These are phyloP conservation scores for Penicillium malachiteum DNA, from an alignment of 495 filamentous ascomycete species.

Conservation along the genomic window DNA sequence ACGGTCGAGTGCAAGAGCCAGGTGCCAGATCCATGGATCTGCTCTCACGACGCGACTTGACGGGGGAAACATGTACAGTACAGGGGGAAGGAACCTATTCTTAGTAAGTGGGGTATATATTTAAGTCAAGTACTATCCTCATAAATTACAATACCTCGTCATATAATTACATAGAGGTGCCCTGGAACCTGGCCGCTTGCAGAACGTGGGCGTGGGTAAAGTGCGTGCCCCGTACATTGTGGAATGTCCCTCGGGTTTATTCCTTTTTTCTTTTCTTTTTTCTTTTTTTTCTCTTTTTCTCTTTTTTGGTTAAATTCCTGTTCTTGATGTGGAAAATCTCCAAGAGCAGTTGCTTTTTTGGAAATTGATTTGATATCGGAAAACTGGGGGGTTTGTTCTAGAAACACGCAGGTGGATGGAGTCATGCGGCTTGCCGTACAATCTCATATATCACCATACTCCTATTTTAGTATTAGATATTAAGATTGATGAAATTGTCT, in stretches of 20 bases:
- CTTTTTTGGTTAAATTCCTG: neutral
- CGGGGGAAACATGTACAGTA: conserved; percentile 17
- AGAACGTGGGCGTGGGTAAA: conserved; percentile 27
- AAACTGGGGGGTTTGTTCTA: conserved; percentile 14
- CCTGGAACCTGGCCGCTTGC: conserved; percentile 27
- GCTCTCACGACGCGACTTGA: conserved; percentile 29
- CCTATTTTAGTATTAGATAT: too few relatives aligned
- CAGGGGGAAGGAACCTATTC: conserved; percentile 1
- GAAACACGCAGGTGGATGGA: conserved; percentile 12
- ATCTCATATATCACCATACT: neutral
- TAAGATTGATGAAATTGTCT: too few relatives aligned
- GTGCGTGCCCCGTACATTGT: conserved; percentile 26
- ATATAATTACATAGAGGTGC: conserved; percentile 12
- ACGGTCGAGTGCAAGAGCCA: conserved; percentile 23
- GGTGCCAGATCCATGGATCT: conserved; percentile 36
- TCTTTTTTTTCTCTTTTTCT: neutral
- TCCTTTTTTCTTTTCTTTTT: neutral
- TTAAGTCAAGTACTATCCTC: conserved; percentile 5
- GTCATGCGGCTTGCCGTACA: conserved; percentile 19
- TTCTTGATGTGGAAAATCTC: too few relatives aligned
- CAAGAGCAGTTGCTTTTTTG: too few relatives aligned
- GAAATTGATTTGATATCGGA: too few relatives aligned
- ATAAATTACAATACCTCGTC: conserved; percentile 18
- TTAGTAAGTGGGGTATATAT: neutral
- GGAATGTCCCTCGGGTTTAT: neutral